These are phyloP conservation scores for Geotrichum restrictum DNA, from an alignment of 1,139 yeast genomes.

Conservation along the genomic window DNA sequence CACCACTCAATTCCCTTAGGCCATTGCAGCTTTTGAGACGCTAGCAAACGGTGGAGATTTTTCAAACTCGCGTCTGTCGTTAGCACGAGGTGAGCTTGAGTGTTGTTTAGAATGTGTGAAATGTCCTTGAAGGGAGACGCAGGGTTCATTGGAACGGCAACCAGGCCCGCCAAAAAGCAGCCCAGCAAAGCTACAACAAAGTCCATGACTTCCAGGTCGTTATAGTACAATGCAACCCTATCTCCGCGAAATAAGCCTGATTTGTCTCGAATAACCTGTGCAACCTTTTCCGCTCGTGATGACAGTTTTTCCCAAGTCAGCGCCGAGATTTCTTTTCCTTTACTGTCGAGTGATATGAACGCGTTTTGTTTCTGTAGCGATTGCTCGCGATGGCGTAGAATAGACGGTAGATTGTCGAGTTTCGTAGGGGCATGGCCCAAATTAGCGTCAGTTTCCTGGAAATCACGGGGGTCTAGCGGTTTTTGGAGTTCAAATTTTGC, in stretches of 20 bases:
- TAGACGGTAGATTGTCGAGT: slow-evolving; percentile 62
- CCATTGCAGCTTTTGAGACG: slow-evolving; percentile 48
- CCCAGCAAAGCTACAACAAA: slow-evolving; percentile 84
- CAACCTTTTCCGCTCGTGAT: slow-evolving; percentile 77
- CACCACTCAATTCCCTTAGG: slow-evolving; percentile 64
- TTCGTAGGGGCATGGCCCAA: slow-evolving; percentile 35
- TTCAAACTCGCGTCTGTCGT: slow-evolving; percentile 77
- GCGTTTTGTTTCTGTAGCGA: slow-evolving; percentile 67
- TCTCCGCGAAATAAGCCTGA: slow-evolving; percentile 73
- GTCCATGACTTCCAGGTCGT: slow-evolving; percentile 78
- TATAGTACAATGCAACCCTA: slow-evolving; percentile 77
- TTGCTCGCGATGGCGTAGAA: slow-evolving; percentile 67
- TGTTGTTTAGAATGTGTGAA: slow-evolving; percentile 63
- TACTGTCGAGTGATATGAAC: slow-evolving; percentile 63
- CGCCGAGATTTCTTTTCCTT: slow-evolving; percentile 72
- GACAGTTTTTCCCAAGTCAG: slow-evolving; percentile 91
- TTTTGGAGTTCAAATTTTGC: slow-evolving; percentile 32
- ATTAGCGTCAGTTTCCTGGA: slow-evolving; percentile 37
- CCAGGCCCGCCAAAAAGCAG: slow-evolving; percentile 87
- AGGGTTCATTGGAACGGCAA: slow-evolving; percentile 88
- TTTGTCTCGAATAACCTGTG: slow-evolving; percentile 77
- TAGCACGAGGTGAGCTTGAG: slow-evolving; percentile 73
- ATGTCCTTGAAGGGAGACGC: slow-evolving; percentile 64
- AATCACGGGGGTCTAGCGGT: slow-evolving; percentile 44
- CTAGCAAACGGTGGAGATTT: slow-evolving; percentile 58